Percentiles rank a stretch among this genome's conserved stretches.
These are phyloP conservation scores for Coffea eugenioides DNA, from an alignment of 257 asterid genomes.

Conservation along the genomic window DNA sequence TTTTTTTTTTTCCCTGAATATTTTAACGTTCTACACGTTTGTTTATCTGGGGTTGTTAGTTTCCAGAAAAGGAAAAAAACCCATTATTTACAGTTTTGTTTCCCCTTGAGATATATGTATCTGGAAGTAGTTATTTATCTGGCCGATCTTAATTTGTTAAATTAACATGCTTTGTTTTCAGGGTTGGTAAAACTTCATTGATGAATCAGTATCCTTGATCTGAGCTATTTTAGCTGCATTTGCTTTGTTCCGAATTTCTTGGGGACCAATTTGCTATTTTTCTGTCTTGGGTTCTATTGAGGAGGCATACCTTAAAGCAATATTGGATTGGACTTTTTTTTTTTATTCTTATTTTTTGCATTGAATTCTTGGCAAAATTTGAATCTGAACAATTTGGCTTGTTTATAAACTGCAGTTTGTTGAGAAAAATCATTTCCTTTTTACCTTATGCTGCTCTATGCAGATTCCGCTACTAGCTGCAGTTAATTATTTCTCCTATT, in stretches of 20 bases:
- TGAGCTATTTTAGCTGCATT: constrained; percentile 1
- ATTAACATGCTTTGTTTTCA: constrained; percentile 30
- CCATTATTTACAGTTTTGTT: background rate
- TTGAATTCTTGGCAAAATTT: background rate
- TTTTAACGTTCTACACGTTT: background rate
- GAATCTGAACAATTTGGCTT: background rate
- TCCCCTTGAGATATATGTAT: background rate
- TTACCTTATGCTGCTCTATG: background rate
- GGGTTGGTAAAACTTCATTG: constrained; percentile 98
- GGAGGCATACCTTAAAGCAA: background rate
- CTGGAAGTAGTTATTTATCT: background rate
- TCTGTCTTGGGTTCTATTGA: background rate
- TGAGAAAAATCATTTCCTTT: background rate
- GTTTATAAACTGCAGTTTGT: background rate
- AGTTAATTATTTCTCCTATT: background rate
- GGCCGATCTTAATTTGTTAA: constrained; percentile 5
- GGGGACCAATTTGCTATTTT: background rate
- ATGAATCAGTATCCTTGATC: constrained; percentile 93
- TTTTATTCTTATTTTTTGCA: no score
- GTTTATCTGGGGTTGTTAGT: background rate
- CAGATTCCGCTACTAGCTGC: background rate
- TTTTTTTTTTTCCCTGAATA: background rate
- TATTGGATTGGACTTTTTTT: background rate
- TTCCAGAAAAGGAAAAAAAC: background rate
- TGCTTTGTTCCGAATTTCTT: background rate